Base-by-base conservation (phyloP, 306 rosid species). In the Sicyos baderoa region DNA sequence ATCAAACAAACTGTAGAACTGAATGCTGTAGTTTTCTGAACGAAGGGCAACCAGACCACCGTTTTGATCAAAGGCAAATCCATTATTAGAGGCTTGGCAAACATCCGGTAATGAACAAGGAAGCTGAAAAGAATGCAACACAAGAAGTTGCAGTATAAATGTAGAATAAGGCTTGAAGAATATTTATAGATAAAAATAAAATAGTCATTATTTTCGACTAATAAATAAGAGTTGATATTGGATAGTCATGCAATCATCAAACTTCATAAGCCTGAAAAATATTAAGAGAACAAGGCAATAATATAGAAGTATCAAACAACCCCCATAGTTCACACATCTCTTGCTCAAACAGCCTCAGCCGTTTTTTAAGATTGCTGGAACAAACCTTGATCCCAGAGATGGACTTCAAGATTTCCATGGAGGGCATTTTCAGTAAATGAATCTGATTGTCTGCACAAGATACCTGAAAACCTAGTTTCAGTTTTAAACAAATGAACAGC, bases 341-440 rank as follows among this genome's bases (percentile, higher is more conserved):
- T 51, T 25, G 52, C 29, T 25, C 60, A 68, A 27, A 68, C 51
- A 37, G 49, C 52, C 48, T 51, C 70, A 32, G 4, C 35, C 35
- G 35, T 29, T 42, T 55, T 1, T 21, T 55, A 14, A n/a, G 53
- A 15, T 51, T 56, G 32, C 17, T 27, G 69, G 70, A 78, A 77
- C 89, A 76, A 74, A 85, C 99, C 99, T 93, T 93, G 77, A 93
- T 93, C 75, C 99, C 97, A 18, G 96, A 93, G 78, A 93, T 86
- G 64, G 96, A 85, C 86, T 80, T 93, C 74, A 80, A 42, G 75
- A 93, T 84, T 78, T 90, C 96, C 96, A 93, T 82, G 29, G 91
- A 84, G 44, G 99, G 91, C 91, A 76, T 84, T 82, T 88, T 90
- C 60, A 93, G 78, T 13, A 93, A 57, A 80, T 84, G 96, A 75